phyloP scores from a whole-genome alignment of 306 rosid species.

The Mimosa bimucronata region DNA sequence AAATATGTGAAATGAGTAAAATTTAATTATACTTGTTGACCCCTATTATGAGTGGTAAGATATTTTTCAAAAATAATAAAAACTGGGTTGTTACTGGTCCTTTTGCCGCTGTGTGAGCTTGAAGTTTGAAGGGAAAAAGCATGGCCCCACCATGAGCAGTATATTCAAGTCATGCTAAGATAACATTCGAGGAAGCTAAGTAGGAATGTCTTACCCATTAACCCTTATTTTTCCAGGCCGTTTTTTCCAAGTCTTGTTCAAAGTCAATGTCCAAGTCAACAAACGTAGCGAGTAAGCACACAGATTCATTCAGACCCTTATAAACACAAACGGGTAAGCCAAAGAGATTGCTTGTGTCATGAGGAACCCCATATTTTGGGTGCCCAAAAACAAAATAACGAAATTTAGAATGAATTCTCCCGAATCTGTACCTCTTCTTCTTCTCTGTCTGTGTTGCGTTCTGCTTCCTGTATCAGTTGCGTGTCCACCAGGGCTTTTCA shows the following conservation, averaged over 20 bases:
- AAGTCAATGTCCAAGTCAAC: neutral
- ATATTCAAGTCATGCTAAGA: neutral
- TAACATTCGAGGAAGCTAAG: neutral
- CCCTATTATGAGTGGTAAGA: neutral
- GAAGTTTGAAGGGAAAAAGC: neutral
- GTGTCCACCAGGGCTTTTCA: neutral
- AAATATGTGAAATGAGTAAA: neutral
- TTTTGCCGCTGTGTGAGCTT: neutral
- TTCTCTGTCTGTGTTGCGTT: neutral
- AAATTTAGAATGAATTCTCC: neutral
- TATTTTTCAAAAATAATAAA: neutral
- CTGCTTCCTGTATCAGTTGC: neutral
- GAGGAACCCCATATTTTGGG: no score
- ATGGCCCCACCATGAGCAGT: neutral
- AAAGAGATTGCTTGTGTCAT: neutral
- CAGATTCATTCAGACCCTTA: neutral
- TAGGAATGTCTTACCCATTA: neutral
- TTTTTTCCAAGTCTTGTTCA: no score
- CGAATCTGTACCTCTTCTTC: neutral
- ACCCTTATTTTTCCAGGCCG: neutral
- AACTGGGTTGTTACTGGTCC: neutral
- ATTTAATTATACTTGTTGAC: neutral
- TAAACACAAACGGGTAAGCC: neutral
- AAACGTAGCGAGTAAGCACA: no score
- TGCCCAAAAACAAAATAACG: no score